Percentiles rank a stretch among this genome's conserved stretches.
phyloP scores from a whole-genome alignment of 805 yeast genomes.

The Starmerella stigmatis region DNA sequence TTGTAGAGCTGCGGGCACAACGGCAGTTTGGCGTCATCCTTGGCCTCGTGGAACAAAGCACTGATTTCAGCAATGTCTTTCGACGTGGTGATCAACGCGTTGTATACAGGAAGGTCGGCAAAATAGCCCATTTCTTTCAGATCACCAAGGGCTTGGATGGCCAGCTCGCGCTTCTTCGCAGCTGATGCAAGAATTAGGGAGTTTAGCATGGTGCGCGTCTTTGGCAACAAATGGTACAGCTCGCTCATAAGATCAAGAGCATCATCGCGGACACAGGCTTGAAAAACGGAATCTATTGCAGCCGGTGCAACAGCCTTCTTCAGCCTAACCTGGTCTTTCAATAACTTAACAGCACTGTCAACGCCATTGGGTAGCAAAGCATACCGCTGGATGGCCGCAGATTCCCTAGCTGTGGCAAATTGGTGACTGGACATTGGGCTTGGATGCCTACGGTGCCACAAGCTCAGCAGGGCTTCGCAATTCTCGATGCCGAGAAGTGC shows the following conservation, averaged over 20 bases:
- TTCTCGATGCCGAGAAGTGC: constrained; percentile 6
- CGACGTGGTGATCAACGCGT: constrained; percentile 8
- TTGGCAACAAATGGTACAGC: constrained; percentile 2
- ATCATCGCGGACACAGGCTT: constrained; percentile 5
- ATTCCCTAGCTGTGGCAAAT: constrained; percentile 3
- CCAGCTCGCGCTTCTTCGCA: constrained; percentile 3
- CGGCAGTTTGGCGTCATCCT: constrained; percentile 1
- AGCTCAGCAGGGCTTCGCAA: neutral
- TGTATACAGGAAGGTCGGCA: constrained; percentile 12
- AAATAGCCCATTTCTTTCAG: constrained; percentile 6
- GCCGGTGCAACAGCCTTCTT: constrained; percentile 6
- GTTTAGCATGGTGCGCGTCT: constrained; percentile 7
- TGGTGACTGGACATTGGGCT: neutral
- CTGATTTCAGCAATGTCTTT: neutral
- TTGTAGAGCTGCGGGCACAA: constrained; percentile 13
- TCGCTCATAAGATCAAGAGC: neutral
- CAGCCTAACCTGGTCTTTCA: constrained; percentile 14
- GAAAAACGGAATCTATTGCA: constrained; percentile 16
- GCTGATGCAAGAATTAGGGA: constrained; percentile 6
- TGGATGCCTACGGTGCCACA: constrained; percentile 4
- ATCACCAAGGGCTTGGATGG: neutral
- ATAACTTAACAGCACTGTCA: constrained; percentile 17
- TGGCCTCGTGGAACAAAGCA: constrained; percentile 15
- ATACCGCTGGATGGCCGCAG: constrained; percentile 16
- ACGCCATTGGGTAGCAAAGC: constrained; percentile 20